phyloP scores from a whole-genome alignment of 2,329 filamentous ascomycete species.

The Trichoderma sp. region DNA sequence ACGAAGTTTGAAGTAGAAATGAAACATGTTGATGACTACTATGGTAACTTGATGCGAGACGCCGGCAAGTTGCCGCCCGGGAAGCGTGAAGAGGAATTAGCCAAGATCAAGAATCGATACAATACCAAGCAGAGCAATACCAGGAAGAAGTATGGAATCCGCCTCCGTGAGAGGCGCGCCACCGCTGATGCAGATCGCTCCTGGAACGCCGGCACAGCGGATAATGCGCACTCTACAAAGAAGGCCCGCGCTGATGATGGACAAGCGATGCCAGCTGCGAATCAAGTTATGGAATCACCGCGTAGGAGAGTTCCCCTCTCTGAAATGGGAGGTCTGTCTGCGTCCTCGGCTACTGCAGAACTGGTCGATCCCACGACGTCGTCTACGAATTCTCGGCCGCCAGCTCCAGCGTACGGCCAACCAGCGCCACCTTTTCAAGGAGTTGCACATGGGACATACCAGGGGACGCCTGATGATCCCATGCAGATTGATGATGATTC shows the following conservation, averaged over 20 bases:
- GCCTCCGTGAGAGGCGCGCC: slow-evolving; percentile 48
- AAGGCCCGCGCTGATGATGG: slow-evolving; percentile 24
- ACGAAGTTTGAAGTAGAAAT: slow-evolving; percentile 30
- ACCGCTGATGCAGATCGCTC: slow-evolving; percentile 39
- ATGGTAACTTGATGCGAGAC: slow-evolving; percentile 38
- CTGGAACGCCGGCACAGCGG: neutral
- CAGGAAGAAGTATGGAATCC: slow-evolving; percentile 57
- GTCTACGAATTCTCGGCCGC: slow-evolving; percentile 25
- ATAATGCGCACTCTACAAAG: slow-evolving; percentile 23
- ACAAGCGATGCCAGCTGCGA: neutral
- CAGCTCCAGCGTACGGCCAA: neutral
- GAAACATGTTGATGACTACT: slow-evolving; percentile 34
- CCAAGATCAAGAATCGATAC: slow-evolving; percentile 49
- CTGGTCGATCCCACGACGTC: slow-evolving; percentile 36
- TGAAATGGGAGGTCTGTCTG: slow-evolving; percentile 36
- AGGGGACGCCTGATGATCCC: slow-evolving; percentile 27
- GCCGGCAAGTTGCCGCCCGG: slow-evolving; percentile 38
- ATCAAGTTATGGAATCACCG: neutral
- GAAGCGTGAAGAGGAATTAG: slow-evolving; percentile 33
- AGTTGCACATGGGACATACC: neutral
- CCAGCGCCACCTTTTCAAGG: neutral
- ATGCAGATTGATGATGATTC: slow-evolving; percentile 28
- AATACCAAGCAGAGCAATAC: slow-evolving; percentile 56
- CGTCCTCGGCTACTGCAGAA: slow-evolving; percentile 36
- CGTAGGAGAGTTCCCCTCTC: slow-evolving; percentile 31